Conservation (phyloP, 441 rosid species). For the Pelargonium fulgidum region DNA sequence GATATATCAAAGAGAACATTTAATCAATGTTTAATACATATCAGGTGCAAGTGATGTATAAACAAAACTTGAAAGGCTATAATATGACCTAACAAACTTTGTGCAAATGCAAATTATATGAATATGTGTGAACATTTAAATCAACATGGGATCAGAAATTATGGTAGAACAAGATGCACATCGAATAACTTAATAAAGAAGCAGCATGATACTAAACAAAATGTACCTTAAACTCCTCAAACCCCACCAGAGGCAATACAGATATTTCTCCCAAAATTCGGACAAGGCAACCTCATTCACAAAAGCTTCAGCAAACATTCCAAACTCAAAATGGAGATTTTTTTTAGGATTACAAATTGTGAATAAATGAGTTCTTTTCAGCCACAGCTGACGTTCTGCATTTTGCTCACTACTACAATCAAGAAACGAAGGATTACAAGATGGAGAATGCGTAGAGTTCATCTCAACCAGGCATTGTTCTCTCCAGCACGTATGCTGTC, state of each 20-base stretch:
- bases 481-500: slow-evolving; percentile 74
- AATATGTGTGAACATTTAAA: not conserved
- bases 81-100: not conserved
- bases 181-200: not conserved
- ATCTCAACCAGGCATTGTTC: slow-evolving; percentile 44
- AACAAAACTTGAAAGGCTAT: not conserved
- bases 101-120: not conserved
- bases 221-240: slow-evolving; percentile 78
- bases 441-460: slow-evolving; percentile 21
- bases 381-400: slow-evolving; percentile 41
- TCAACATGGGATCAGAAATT: not conserved
- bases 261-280: slow-evolving; percentile 55
- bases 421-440: slow-evolving; percentile 43
- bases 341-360: slow-evolving; percentile 42
- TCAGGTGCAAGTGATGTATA: not conserved
- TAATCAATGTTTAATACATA: not conserved
- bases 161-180: not conserved
- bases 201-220: not conserved
- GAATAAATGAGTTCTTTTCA: slow-evolving; percentile 51
- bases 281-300: slow-evolving; percentile 53
- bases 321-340: slow-evolving; percentile 41
- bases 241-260: slow-evolving; percentile 98
- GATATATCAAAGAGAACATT: not conserved
- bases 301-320: slow-evolving; percentile 64
- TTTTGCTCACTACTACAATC: slow-evolving; percentile 49